Base-by-base conservation (phyloP, 2,329 filamentous ascomycete species). In the Verticillium klebahnii region DNA sequence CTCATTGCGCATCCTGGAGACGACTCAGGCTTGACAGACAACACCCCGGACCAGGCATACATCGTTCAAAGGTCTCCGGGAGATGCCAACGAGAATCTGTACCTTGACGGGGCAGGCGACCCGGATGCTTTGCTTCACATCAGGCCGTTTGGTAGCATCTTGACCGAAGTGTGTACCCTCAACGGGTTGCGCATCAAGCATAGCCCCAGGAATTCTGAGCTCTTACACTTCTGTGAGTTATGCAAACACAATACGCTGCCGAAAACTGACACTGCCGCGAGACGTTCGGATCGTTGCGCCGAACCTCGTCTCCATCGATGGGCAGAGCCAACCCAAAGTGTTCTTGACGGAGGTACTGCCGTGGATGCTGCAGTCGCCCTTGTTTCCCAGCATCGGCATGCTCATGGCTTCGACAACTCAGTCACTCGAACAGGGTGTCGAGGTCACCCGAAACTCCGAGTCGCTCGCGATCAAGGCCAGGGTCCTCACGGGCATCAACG, bases 131-230 rank as follows among this genome's bases (percentile, higher is more conserved):
- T 55, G 19, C 32, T 59, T 11, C 57, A 58, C 25, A 59, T 62
- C 34, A 61, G 57, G 54, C 66, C 66, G 19, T 67, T 69, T 17
- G 65, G 65, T 7, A 65, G 65, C 32, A 66, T 69, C 45, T 64
- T 69, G 34, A 61, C 65, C 1, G 62, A 69, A 64, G 62, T 45
- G 61, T 67, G 60, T 75, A 81, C 70, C 77, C 77, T 73, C 79
- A 79, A 62, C 72, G 63, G 63, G 3, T 62, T 72, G 55, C 67
- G 68, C 17, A 66, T 72, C 36, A 67, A 67, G 7, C 19, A 66
- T 11, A 65, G 68, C 1, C 61, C 60, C 17, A 63, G 66, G 3
- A 69, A 71, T 50, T 62, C 65, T 5, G 67, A 72, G 59, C 63
- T 72, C 25, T 64, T 73, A 14, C 65, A 69, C 32, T 69, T 72